A percentile compares a stretch with the other conserved stretches of the same genome.
phyloP scores from a whole-genome alignment of 208 protist species.

The Trypanosoma scelopori region DNA sequence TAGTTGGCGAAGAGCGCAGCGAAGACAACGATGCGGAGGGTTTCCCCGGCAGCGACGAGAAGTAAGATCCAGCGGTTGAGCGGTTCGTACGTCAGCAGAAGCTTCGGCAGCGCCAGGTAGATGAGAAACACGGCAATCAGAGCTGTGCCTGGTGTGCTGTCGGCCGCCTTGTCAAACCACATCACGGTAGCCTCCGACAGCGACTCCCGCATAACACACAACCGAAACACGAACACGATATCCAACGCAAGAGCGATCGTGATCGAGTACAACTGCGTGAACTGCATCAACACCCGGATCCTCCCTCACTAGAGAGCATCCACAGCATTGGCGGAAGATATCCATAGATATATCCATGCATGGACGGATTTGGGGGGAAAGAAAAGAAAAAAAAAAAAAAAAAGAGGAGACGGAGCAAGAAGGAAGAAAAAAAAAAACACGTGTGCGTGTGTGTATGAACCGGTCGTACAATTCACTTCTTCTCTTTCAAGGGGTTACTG shows the following conservation, averaged over 20 bases:
- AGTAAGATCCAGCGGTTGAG: slow-evolving; percentile 61
- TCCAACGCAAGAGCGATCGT: slow-evolving; percentile 24
- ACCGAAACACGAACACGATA: slow-evolving; percentile 15
- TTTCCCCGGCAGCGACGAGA: slow-evolving; percentile 42
- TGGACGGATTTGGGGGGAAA: background rate
- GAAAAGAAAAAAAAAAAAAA: background rate
- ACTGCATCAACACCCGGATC: slow-evolving; percentile 25
- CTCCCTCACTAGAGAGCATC: background rate
- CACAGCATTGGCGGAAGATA: slow-evolving; percentile 5
- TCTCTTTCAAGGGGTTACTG: background rate
- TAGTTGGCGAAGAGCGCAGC: slow-evolving; percentile 41
- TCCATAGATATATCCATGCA: slow-evolving; percentile 11
- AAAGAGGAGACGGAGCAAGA: background rate
- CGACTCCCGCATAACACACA: slow-evolving; percentile 10
- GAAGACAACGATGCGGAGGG: slow-evolving; percentile 44
- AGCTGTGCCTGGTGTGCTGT: slow-evolving; percentile 35
- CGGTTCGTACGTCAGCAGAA: slow-evolving; percentile 51
- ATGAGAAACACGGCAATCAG: slow-evolving; percentile 44
- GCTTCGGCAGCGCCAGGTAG: slow-evolving; percentile 43
- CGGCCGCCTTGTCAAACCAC: slow-evolving; percentile 48
- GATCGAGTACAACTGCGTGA: slow-evolving; percentile 58
- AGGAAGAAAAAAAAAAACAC: background rate
- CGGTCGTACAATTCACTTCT: slow-evolving; percentile 7
- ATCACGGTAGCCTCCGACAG: slow-evolving; percentile 20
- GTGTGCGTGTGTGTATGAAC: too few species aligned